Percentiles rank a stretch among this genome's conserved stretches.
Evolutionary conservation across 1,284 basidiomycete species (phyloP).

Genomic region (Ceratobasidium sp.): DNA sequence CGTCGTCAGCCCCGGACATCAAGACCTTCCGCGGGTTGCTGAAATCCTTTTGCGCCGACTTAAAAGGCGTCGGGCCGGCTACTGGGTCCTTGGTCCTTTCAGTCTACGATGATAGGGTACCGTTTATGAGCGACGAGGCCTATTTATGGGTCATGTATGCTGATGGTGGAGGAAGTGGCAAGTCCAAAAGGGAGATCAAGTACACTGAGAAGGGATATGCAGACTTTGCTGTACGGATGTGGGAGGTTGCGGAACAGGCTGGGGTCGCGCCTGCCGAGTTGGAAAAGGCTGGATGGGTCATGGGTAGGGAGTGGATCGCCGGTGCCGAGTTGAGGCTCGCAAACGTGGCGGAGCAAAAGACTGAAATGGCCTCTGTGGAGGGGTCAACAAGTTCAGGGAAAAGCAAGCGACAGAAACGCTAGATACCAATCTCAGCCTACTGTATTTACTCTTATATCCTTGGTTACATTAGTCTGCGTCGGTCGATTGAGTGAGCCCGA

Average conservation of each 20-base stretch:
- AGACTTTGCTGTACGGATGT: slow-evolving; percentile 20
- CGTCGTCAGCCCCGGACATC: background rate
- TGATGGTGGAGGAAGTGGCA: slow-evolving; percentile 9
- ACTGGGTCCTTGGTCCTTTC: slow-evolving; percentile 26
- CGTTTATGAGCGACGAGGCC: slow-evolving; percentile 37
- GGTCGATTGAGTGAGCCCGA: background rate
- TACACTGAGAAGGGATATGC: slow-evolving; percentile 31
- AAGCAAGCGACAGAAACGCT: slow-evolving; percentile 19
- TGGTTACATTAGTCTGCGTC: background rate
- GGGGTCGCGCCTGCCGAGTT: background rate
- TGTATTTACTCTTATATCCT: background rate
- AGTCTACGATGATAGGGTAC: slow-evolving; percentile 13
- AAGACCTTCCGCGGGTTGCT: slow-evolving; percentile 16
- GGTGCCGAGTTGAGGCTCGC: background rate
- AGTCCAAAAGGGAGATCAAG: slow-evolving; percentile 24
- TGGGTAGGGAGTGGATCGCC: slow-evolving; percentile 18
- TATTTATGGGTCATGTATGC: slow-evolving; percentile 36
- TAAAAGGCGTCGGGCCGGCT: slow-evolving; percentile 36
- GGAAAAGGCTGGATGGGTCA: slow-evolving; percentile 23
- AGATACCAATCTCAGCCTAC: background rate
- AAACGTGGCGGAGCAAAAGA: too few relatives aligned
- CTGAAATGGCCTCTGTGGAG: background rate
- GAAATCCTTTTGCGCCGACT: slow-evolving; percentile 4
- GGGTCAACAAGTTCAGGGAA: background rate
- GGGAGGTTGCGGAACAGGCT: background rate